Percentiles rank a stretch among this genome's conserved stretches.
These are phyloP conservation scores for Mycena galericulata DNA, from an alignment of 768 basidiomycete species.

Conservation along the genomic window DNA sequence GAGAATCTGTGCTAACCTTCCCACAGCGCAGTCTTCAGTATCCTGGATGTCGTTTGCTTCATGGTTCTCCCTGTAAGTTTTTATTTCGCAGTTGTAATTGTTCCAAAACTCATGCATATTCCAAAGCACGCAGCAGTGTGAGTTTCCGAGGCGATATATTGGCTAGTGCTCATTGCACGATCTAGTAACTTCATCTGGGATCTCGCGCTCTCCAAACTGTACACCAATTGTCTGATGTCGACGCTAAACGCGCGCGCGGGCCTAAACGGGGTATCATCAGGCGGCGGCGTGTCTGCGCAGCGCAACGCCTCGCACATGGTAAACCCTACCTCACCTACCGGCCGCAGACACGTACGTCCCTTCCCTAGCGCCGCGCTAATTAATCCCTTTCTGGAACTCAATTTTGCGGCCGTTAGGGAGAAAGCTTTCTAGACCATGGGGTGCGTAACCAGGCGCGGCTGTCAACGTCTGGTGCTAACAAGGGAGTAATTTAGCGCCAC, in stretches of 20 bases:
- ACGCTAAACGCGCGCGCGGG: slow-evolving; percentile 59
- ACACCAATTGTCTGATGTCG: slow-evolving; percentile 61
- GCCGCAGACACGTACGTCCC: slow-evolving; percentile 25
- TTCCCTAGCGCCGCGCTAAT: no score
- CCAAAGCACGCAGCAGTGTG: slow-evolving; percentile 59
- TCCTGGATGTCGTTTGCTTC: slow-evolving; percentile 28
- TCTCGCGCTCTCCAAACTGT: slow-evolving; percentile 60
- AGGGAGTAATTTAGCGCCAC: slow-evolving; percentile 16
- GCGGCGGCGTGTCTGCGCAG: slow-evolving; percentile 38
- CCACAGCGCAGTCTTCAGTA: slow-evolving; percentile 20
- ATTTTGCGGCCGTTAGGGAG: slow-evolving; percentile 8
- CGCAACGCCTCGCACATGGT: slow-evolving; percentile 37
- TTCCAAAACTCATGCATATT: neutral
- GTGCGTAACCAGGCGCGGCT: neutral
- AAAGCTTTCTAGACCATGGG: slow-evolving; percentile 24
- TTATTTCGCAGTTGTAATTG: neutral
- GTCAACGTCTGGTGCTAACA: neutral
- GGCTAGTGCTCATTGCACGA: neutral
- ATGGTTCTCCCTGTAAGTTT: slow-evolving; percentile 27
- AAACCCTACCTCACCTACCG: slow-evolving; percentile 2
- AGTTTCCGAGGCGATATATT: slow-evolving; percentile 32
- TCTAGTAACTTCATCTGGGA: slow-evolving; percentile 64
- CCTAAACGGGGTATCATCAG: slow-evolving; percentile 43
- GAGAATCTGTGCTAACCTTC: neutral
- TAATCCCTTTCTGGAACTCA: neutral